Evolutionary conservation across 1,284 basidiomycete species (phyloP).

Genomic region (Malassezia restricta): DNA sequence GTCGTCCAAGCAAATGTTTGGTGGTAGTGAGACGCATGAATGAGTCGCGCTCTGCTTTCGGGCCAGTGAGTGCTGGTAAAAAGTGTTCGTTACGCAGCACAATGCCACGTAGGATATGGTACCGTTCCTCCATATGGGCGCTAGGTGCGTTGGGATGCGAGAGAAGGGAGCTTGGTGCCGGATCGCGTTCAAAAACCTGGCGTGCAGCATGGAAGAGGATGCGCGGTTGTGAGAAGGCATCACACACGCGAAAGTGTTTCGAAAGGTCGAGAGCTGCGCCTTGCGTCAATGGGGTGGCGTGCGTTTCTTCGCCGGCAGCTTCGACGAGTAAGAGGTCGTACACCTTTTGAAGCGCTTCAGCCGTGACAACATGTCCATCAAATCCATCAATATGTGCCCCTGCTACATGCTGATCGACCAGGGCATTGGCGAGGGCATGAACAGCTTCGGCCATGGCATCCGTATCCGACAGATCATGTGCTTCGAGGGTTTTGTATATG

Average conservation of each 20-base stretch:
- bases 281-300: slow-evolving; percentile 19
- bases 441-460: slow-evolving; percentile 37
- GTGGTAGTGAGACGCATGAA: slow-evolving; percentile 67
- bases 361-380: slow-evolving; percentile 28
- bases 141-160: slow-evolving; percentile 23
- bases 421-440: slow-evolving; percentile 36
- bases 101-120: slow-evolving; percentile 29
- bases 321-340: slow-evolving; percentile 37
- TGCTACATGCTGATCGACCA: slow-evolving; percentile 27
- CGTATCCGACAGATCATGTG: slow-evolving; percentile 30
- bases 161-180: slow-evolving; percentile 17
- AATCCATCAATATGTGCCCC: slow-evolving; percentile 9
- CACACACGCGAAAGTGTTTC: slow-evolving; percentile 68
- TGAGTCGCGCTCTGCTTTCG: slow-evolving; percentile 11
- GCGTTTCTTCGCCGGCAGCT: slow-evolving; percentile 18
- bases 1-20: slow-evolving; percentile 83
- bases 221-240: slow-evolving; percentile 86
- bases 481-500: slow-evolving; percentile 31
- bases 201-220: slow-evolving; percentile 77
- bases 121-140: slow-evolving; percentile 25
- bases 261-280: slow-evolving; percentile 65
- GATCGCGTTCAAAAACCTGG: slow-evolving; percentile 58
- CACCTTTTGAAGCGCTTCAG: slow-evolving; percentile 27
- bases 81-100: slow-evolving; percentile 44
- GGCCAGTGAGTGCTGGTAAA: slow-evolving; percentile 30